Base-by-base conservation (phyloP, 352 stramenopile genomes). In the Globisporangium abappressorium region DNA sequence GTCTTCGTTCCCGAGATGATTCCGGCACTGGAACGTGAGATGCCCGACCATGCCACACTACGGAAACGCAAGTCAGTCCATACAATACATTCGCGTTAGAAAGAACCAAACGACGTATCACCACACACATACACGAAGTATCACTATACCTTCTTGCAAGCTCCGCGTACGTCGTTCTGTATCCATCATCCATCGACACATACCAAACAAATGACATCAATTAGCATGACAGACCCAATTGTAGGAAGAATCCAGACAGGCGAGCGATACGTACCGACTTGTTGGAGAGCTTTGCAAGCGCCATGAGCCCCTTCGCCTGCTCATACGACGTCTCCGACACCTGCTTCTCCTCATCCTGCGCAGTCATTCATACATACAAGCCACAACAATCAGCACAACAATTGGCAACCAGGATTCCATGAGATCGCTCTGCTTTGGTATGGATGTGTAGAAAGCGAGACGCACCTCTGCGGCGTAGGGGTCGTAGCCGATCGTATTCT, bases 401-500 rank as follows among this genome's bases (percentile, higher is more conserved):
- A 28, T 43, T 47, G 38, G 12, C 38, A 34, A 24, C 33, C 15
- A 38, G 26, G 33, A 57, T 6, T 59, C 20, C 12, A 43, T 60
- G 9, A n/a, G 18, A 38, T 62, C 33, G 20, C 58, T 51, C 14
- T 68, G 7, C 11, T 47, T 26, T 26, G 24, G 24, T 26, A 0
- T 26, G 24, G 24, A 26, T 26, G 24, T 26, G 24, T 26, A 26
- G 24, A 26, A 26, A 15, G 3, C 34, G 22, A 0, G 43, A 34
- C 64, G 51, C 56, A 70, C 70, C 36, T 84, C 76, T 47, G 81
- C 82, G 2, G 95, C 94, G 69, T 99, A 98, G 18, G 95, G 95
- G 80, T 99, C 95, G 63, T 99, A 97, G 57, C 95, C 95, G 73
- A 99, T 99, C 3, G 96, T 98, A 68, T 98, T 96, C 65, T 90